Evolutionary conservation across 345 rosid genomes (phyloP).

Genomic region (Rhizophora apiculata): DNA sequence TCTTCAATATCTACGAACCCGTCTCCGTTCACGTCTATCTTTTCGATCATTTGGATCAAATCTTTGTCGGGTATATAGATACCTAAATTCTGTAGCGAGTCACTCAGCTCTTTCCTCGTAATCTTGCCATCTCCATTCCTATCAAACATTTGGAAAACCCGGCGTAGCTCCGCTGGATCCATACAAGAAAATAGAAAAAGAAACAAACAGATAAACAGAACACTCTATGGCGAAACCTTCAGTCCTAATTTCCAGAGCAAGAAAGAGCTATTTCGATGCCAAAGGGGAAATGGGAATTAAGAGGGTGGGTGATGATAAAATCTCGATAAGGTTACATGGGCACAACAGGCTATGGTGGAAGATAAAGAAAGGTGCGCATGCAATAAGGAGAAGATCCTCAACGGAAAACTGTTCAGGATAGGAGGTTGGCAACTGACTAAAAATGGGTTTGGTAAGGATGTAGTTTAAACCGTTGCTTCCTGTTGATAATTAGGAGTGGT

Average conservation of each 20-base stretch:
- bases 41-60: conserved; percentile 71
- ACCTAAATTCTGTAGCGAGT: conserved; percentile 70
- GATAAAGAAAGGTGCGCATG: neutral
- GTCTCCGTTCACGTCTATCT: conserved; percentile 79
- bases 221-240: neutral
- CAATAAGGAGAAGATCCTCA: neutral
- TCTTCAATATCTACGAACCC: conserved; percentile 85
- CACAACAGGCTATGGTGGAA: neutral
- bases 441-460: too few species aligned
- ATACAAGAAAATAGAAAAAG: conserved; percentile 12
- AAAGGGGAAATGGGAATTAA: neutral
- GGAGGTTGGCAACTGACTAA: neutral
- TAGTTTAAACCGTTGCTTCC: too few species aligned
- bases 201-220: neutral
- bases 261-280: neutral
- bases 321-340: neutral
- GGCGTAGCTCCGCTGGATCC: conserved; percentile 66
- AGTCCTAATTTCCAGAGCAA: neutral
- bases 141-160: conserved; percentile 92
- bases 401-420: neutral
- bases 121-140: conserved; percentile 81
- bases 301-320: neutral
- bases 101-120: conserved; percentile 64
- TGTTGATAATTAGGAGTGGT: too few species aligned
- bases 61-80: conserved; percentile 67